A percentile compares a stretch with the other conserved stretches of the same genome.
Conservation (phyloP, 345 rosid genomes). For the Turnera subulata region DNA sequence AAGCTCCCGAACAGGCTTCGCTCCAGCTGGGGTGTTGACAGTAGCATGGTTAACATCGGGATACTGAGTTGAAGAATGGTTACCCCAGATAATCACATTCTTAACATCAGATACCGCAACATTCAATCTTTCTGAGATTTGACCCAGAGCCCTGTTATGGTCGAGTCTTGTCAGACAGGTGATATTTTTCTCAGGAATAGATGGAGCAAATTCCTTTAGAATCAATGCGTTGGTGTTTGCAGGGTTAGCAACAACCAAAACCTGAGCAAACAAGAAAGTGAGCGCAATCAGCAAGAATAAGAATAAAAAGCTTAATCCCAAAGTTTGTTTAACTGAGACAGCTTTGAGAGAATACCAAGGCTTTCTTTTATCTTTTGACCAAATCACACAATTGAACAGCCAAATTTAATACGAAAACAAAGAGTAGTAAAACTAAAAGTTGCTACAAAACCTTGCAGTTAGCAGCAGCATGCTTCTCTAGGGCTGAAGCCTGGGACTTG, state of each 20-base stretch:
- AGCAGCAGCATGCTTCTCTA: constrained; percentile 86
- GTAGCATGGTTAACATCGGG: constrained; percentile 99
- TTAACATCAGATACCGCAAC: constrained; percentile 89
- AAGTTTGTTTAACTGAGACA: neutral
- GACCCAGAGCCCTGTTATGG: constrained; percentile 99
- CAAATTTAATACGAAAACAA: neutral
- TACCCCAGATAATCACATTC: constrained; percentile 96
- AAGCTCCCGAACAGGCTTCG: constrained; percentile 72
- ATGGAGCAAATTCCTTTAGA: constrained; percentile 94
- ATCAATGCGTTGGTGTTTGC: constrained; percentile 98
- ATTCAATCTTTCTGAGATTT: constrained; percentile 82
- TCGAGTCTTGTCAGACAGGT: constrained; percentile 93
- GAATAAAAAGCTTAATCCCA: too few species aligned
- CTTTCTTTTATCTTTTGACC: constrained; percentile 48
- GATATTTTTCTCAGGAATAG: constrained; percentile 91
- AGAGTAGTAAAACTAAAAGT: neutral
- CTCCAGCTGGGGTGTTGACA: constrained; percentile 67
- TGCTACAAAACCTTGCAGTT: constrained; percentile 83
- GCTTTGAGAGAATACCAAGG: constrained; percentile 51
- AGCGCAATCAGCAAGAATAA: neutral
- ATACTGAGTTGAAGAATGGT: constrained; percentile 94
- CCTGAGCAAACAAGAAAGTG: constrained; percentile 42
- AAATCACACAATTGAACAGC: constrained; percentile 33
- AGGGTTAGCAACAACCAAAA: constrained; percentile 96
- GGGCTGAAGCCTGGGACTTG: constrained; percentile 95